Base-by-base conservation (phyloP, 1,284 basidiomycete genomes). In the Neolentinus lepideus region DNA sequence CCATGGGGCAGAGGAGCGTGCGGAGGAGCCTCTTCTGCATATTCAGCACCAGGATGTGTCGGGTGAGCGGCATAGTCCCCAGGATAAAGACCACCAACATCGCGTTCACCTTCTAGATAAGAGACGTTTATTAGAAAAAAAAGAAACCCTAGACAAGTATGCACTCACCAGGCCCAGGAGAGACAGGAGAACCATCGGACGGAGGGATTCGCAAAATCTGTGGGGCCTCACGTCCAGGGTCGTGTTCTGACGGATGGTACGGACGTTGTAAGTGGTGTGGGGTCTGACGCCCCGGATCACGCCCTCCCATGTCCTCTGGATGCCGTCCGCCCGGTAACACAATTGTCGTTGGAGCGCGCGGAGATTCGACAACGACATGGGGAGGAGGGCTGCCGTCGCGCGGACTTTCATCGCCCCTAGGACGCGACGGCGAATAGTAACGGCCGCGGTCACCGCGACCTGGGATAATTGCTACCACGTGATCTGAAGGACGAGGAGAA, bases 401-500 rank as follows among this genome's bases (percentile, higher is more conserved):
- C 14, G 21, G 47, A 26, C 22, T 26, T 26, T 21, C 24, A 50
- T 29, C n/a, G 47, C 25, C 47, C 47, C 47, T 25, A 3, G 47
- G 47, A 25, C 16, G 8, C 47, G 10, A 50, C 14, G 8, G 47
- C 12, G 47, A 25, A 12, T 8, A 29, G 12, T 16, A 26, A 22
- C 47, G 38, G 12, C 38, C 24, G n/a, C 14, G 47, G 25, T 26
- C 45, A 47, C 19, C 19, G 19, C 21, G 47, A 26, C 24, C 19
- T 21, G 47, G 47, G 4, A 50, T 16, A 29, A 50, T 26, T 67
- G 45, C 58, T 61, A 11, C 62, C 62, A 24, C 62, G 54, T 46
- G 61, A 29, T 58, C 62, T 35, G 56, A 56, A 53, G 53, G 54
- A 19, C 25, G 54, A 12, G 56, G 53, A 58, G 56, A 29, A 60